These are phyloP conservation scores for Acanthamoeba healyi DNA, from an alignment of 208 protist genomes.

Conservation along the genomic window DNA sequence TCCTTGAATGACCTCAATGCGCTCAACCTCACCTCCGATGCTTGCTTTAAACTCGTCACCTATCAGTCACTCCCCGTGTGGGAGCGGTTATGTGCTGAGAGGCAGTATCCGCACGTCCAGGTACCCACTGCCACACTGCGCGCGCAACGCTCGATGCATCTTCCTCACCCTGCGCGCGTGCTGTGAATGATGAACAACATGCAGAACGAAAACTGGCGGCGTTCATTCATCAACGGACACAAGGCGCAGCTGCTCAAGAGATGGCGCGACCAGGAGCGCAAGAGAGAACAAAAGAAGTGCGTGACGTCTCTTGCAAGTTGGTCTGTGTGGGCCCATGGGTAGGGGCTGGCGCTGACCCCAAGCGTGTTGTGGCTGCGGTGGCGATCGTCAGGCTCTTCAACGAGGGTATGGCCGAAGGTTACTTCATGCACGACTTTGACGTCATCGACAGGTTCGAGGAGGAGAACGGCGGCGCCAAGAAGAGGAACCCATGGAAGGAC, in stretches of 20 bases:
- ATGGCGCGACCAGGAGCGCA: constrained; percentile 37
- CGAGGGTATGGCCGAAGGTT: constrained; percentile 48
- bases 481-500: neutral
- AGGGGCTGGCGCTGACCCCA: too few species aligned
- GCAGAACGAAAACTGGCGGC: constrained; percentile 22
- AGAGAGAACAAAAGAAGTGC: constrained; percentile 24
- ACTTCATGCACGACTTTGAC: constrained; percentile 62
- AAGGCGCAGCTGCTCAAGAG: constrained; percentile 42
- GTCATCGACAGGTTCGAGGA: constrained; percentile 16
- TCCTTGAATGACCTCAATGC: neutral
- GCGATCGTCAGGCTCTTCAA: constrained; percentile 8
- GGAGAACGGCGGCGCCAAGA: neutral
- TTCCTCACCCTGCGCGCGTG: neutral
- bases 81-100: neutral
- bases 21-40: constrained; percentile 29
- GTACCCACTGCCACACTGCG: neutral
- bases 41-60: constrained; percentile 4
- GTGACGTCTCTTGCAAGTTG: neutral
- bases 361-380: too few species aligned
- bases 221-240: constrained; percentile 41
- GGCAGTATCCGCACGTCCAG: neutral
- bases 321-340: neutral
- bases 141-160: neutral
- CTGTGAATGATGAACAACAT: neutral
- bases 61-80: constrained; percentile 42